Base-by-base conservation (phyloP, 73 alveolate genomes). In the Breviolum minutum region DNA sequence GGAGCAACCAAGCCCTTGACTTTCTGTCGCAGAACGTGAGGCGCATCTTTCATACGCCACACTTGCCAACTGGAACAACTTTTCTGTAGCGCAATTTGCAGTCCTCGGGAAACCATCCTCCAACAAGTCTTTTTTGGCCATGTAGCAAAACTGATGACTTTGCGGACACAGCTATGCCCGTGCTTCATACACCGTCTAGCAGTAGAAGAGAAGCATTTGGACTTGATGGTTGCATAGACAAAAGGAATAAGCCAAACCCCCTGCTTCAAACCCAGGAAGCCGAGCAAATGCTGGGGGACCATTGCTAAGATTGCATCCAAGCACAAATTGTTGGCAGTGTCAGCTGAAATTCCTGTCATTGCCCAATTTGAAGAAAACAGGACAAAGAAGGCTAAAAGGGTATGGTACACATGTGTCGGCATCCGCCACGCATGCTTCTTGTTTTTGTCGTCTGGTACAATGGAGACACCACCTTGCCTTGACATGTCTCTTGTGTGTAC, bases 91-190 rank as follows among this genome's bases (percentile, higher is more conserved):
- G 82, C 95, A 87, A 87, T 40, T 82, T 87, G 95, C 83, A 87
- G 20, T 27, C 95, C 84, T 40, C 95, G 63, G 17, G 95, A 29
- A 29, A 82, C 91, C 91, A 82, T 32, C 29, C 94, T 76, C 94
- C 94, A 85, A 32, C 94, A 85, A 22, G 69, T 20, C 63, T 85
- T 85, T 79, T 62, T 85, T 30, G 94, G 94, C 94, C 94, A 85
- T 17, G 69, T 29, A 26, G 81, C 94, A 30, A 27, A 86, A 20
- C 80, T 61, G 63, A 86, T 86, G 80, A 19, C n/a, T 63, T 86
- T 63, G 1, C 94, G 79, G 24, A 86, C 81, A 24, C 94, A 85
- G 29, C 80, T 62, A 24, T 63, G 94, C n/a, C 80, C 94, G 26
- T 0, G 64, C 80, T 20, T 8, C 26, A 29, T 12, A 8, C 95